Evolutionary conservation across 2,329 filamentous ascomycete species (phyloP), one percentile per base, ranked within the genome.

Genomic region (Bipolaris bicolor): DNA sequence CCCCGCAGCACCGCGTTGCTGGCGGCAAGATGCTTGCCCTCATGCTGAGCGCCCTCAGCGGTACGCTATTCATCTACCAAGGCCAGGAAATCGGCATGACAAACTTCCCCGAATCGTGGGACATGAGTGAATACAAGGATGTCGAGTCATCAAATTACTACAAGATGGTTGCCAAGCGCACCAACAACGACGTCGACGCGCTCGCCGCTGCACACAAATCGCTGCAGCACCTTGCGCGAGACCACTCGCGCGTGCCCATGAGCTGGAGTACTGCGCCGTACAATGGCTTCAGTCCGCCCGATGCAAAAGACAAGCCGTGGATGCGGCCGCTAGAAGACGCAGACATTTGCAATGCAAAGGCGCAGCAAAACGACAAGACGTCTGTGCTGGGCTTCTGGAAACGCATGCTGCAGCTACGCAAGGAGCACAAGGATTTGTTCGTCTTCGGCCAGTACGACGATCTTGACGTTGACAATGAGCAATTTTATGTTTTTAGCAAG

Each of bases 181-280:
- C 60, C 7, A 60, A 65, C 11, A 61, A 72, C 43, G 68, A 78
- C 52, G 54, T 68, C 13, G 54, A 65, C 7, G 75, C 76, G 18
- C 73, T 85, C 1, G 77, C 76, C 11, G 77, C 81, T 36, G 83
- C 81, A 0, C 80, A 82, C 64, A 72, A 78, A 7, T 79, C 84
- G 37, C 77, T 90, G 49, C 83, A 86, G 61, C 79, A 82, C 57
- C 82, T 89, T 29, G 87, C 83, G 5, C 79, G 87, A 31, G 88
- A 91, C 69, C 85, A 91, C 67, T 82, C 86, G 7, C 81, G 88
- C n/a, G 82, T 86, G 3, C 88, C 88, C 0, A 85, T 91, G 78
- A 86, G 88, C 61, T 91, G 88, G 88, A 81, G 81, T 53, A 79
- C 72, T 0, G 76, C 77, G 0, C 71, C 78, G 1, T 81, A 87